Base-by-base conservation (phyloP, 169 alveolate species). In the Babesia sp. region DNA sequence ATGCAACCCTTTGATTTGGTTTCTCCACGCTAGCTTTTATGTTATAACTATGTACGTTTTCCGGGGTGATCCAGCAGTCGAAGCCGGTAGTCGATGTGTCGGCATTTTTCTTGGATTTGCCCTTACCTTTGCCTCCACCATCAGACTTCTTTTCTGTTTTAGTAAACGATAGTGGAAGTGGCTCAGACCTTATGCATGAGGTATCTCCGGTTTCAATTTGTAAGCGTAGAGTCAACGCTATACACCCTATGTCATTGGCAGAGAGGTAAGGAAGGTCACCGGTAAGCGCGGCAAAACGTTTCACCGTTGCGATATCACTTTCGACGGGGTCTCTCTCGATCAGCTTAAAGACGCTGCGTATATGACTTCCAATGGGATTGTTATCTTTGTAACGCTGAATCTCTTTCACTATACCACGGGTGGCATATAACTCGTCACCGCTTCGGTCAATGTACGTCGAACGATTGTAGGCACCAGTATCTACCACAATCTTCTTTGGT, bases 211-310 rank as follows among this genome's bases (percentile, higher is more conserved):
- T 70, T 63, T 84, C 86, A 50, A 82, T 56, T 56, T 87, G 94
- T 46, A 90, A 54, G 66, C 85, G 74, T 42, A 85, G 77, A 0
- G 96, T 94, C 46, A 94, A 84, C 33, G 97, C 96, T 31, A 94
- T 91, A 45, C 92, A 91, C 34, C 74, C 90, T 45, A 94, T 87
- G 82, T 94, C 97, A 12, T 90, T 91, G 39, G 73, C 85, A 37
- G 95, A 90, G 33, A 94, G 84, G 56, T 77, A 84, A 34, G 91
- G 93, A 69, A 74, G 84, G 48, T 94, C 97, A 1, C 97, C 97
- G 18, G 97, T 94, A 68, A 91, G 78, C 18, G 90, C 87, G 8
- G 97, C 85, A 74, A 94, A 94, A 56, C 82, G 61, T 53, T 71
- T 89, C 55, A 94, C 95, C 56, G 88, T 88, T 48, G 78, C 73